phyloP scores from a whole-genome alignment of 768 basidiomycete genomes.

The Peribolospora baueri region DNA sequence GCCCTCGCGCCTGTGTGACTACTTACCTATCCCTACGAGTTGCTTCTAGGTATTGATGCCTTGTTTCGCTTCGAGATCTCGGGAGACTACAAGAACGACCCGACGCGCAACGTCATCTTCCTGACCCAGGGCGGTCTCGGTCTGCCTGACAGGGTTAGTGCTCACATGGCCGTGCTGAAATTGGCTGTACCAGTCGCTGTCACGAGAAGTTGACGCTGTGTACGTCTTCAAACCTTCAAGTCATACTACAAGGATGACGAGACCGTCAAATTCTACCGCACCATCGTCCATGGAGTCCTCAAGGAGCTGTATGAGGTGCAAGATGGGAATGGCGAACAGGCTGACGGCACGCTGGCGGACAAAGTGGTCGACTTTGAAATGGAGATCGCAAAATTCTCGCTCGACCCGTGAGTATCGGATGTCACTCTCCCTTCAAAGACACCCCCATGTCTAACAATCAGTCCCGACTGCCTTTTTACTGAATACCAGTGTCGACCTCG shows the following conservation, averaged over 20 bases:
- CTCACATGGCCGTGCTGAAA: background rate
- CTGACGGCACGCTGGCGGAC: constrained; percentile 34
- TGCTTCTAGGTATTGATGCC: constrained; percentile 37
- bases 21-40: background rate
- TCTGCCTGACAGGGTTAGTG: constrained; percentile 55
- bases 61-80: constrained; percentile 65
- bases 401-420: constrained; percentile 38
- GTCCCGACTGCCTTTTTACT: background rate
- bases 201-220: constrained; percentile 10
- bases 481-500: constrained; percentile 30
- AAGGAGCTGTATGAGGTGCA: constrained; percentile 30
- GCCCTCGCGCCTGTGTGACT: background rate
- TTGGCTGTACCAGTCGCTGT: background rate
- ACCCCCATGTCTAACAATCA: too few relatives aligned
- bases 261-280: constrained; percentile 42
- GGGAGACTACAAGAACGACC: constrained; percentile 65
- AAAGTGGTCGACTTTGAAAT: constrained; percentile 55
- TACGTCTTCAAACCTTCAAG: constrained; percentile 20
- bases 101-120: constrained; percentile 64
- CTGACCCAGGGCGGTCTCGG: constrained; percentile 58
- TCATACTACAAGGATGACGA: constrained; percentile 69
- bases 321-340: constrained; percentile 21
- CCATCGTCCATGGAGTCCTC: constrained; percentile 44
- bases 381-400: constrained; percentile 46
- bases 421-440: background rate